A percentile compares a stretch with the other conserved stretches of the same genome.
These are phyloP conservation scores for Fusarium kyushuense DNA, from an alignment of 2,329 filamentous ascomycete genomes.

Conservation along the genomic window DNA sequence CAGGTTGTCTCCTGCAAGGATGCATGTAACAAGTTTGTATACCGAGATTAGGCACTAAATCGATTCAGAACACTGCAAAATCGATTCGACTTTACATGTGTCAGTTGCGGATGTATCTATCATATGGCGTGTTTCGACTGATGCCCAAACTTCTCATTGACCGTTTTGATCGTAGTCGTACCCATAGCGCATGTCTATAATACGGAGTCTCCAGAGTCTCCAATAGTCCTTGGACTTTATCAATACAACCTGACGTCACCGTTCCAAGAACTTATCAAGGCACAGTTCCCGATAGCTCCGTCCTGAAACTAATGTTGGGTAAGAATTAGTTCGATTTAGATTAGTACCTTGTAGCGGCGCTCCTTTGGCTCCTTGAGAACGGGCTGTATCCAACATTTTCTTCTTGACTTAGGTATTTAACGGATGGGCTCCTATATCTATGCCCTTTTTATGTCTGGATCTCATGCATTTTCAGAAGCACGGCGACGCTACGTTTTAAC, in stretches of 20 bases:
- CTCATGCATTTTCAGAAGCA: neutral
- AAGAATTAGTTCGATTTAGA: neutral
- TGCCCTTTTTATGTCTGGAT: neutral
- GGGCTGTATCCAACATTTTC: neutral
- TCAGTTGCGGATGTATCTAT: neutral
- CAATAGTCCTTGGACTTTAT: slow-evolving; percentile 13
- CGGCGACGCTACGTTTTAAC: neutral
- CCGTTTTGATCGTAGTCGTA: neutral
- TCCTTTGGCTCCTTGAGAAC: neutral
- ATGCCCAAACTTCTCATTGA: neutral
- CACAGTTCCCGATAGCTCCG: slow-evolving; percentile 8
- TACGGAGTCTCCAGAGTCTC: neutral
- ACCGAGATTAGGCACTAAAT: too few species aligned
- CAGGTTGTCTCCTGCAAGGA: slow-evolving; percentile 15
- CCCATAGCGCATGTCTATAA: neutral
- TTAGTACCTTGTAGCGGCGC: neutral
- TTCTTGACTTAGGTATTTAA: neutral
- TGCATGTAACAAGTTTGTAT: neutral
- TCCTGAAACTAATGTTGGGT: slow-evolving; percentile 22
- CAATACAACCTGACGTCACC: slow-evolving; percentile 35
- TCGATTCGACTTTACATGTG: neutral
- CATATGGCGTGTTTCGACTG: neutral
- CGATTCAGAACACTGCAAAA: neutral
- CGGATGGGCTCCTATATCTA: neutral
- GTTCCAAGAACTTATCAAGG: slow-evolving; percentile 15